Base-by-base conservation (phyloP, 441 rosid species). In the Arabidopsis hybrid region DNA sequence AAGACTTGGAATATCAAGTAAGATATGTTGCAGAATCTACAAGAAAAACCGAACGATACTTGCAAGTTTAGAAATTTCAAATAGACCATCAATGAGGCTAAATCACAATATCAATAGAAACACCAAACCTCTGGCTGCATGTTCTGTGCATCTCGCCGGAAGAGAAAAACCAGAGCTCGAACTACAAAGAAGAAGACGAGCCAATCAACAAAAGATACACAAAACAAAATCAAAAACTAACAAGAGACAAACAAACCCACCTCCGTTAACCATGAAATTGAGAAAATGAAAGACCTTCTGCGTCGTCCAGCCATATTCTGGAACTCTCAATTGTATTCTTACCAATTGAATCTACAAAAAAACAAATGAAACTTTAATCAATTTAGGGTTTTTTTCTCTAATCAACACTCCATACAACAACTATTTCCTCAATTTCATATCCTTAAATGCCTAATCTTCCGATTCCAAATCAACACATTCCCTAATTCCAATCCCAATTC, bases 291-390 rank as follows among this genome's bases (percentile, higher is more conserved):
- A 93, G 69, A 93, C 97, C 83, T 93, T 93, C 81, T 91, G 98
- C 5, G 94, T 93, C 49, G 98, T 91, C 98, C 97, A 93, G 14
- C 98, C 98, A 46, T 89, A 91, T 79, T 93, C 98, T 0, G 98
- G 98, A 78, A 93, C 98, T 81, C 97, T 83, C 73, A 90, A 69
- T 77, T 91, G 97, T 71, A 93, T 93, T 70, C 98, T 84, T 42
- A 90, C 81, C 65, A 93, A 71, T 86, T 93, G 98, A 82, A 93
- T 81, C 98, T 93, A 73, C 6, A 6, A 11, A 6, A 42, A 43
- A 62, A 49, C 26, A 21, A 21, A 49, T 3, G 11, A 47, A 52
- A 40, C 16, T 35, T 21, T 13, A 5, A 49, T 57, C 62, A 49
- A 40, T 21, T 36, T 56, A 47, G 10, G 65, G 36, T 18, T 14